Base-by-base conservation (phyloP, 2,329 filamentous ascomycete species). In the Aspergillus fijiensis region DNA sequence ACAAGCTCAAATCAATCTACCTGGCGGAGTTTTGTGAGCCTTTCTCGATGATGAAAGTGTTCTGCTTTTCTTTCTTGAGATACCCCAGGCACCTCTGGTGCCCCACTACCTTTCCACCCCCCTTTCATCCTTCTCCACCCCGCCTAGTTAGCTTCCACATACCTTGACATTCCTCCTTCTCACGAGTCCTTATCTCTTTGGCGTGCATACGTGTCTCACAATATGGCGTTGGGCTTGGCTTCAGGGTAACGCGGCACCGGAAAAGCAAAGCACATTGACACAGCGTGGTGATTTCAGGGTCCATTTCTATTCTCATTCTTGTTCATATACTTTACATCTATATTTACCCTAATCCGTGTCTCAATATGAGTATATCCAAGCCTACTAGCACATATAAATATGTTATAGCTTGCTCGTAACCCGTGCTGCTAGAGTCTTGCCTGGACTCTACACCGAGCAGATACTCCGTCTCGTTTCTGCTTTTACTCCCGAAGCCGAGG, bases 1-100 rank as follows among this genome's bases (percentile, higher is more conserved):
- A 53, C 69, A 66, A 59, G 70, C 65, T 29, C 72, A 72, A 57
- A 73, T 74, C 60, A 71, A 74, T 54, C 57, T 74, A 35, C 72
- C 72, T 0, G 72, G 72, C 23, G 72, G 72, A 19, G 72, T 73
- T 51, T 56, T 74, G 52, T 74, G 62, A 31, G 5, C 12, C 23
- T 51, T 51, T 42, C 29, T 57, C 33, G 47, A 61, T 57, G 56
- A 51, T 56, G 23, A 61, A 42, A 50, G 27, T 51, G 45, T 14
- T 19, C 19, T 27, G 39, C 21, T 62, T 61, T 57, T 58, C 55
- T 56, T 51, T 57, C 62, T 63, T 66, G 62, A 67, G 63, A 68
- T 69, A 66, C 67, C 65, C 67, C 52, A 25, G 25, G 14, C 57
- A 25, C 49, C 39, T 50, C 14, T 35, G 50, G 31, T 57, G 29